Evolutionary conservation across 768 basidiomycete species (phyloP).

Genomic region (Suillus lakei): DNA sequence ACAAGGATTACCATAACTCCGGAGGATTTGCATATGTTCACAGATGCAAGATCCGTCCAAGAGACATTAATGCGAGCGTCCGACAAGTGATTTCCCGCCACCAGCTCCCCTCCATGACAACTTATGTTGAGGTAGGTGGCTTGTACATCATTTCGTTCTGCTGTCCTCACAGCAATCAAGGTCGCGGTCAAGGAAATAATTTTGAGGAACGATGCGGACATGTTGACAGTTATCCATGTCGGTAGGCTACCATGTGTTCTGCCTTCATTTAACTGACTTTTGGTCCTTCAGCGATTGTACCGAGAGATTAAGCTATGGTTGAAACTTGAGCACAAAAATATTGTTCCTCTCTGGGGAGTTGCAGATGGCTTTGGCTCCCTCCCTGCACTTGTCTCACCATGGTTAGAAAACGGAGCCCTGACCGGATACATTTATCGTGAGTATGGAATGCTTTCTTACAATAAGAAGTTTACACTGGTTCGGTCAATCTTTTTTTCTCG

Average conservation of each 20-base stretch:
- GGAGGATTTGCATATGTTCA: background rate
- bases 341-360: slow-evolving; percentile 34
- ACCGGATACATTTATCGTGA: slow-evolving; percentile 25
- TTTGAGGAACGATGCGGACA: background rate
- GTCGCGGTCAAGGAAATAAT: background rate
- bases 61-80: background rate
- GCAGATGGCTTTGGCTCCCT: slow-evolving; percentile 33
- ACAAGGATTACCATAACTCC: background rate
- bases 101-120: background rate
- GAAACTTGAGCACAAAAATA: slow-evolving; percentile 32
- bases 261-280: background rate
- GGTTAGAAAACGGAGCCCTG: slow-evolving; percentile 35
- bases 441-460: background rate
- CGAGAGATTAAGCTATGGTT: slow-evolving; percentile 38
- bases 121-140: background rate
- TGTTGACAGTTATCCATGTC: background rate
- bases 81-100: background rate
- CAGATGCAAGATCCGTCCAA: background rate
- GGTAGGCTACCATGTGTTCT: no score
- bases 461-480: no score
- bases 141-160: background rate
- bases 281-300: slow-evolving; percentile 24
- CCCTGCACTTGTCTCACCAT: slow-evolving; percentile 39
- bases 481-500: no score
- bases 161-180: background rate